Conservation (phyloP, 1,139 yeast species). For the Suhomyces anneliseae region DNA sequence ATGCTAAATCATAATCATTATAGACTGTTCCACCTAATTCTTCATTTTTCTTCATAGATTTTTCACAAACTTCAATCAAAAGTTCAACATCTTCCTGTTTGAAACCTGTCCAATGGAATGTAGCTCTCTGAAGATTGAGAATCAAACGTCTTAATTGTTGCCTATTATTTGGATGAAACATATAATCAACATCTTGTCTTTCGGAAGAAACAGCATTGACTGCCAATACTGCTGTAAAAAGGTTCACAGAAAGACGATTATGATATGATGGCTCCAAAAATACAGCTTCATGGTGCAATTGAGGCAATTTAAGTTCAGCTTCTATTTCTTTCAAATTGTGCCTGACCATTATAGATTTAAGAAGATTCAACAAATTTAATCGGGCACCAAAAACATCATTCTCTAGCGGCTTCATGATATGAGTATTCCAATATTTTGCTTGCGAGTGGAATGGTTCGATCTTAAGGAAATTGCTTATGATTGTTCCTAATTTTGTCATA, state of each 20-base stretch:
- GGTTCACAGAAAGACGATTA: slow-evolving; percentile 58
- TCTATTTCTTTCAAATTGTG: slow-evolving; percentile 56
- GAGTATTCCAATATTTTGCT: slow-evolving; percentile 47
- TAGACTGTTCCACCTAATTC: slow-evolving; percentile 27
- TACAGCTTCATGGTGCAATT: slow-evolving; percentile 56
- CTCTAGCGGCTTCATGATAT: slow-evolving; percentile 50
- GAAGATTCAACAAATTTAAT: slow-evolving; percentile 37
- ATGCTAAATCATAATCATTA: slow-evolving; percentile 32
- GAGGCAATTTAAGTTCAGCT: slow-evolving; percentile 57
- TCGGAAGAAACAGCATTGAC: slow-evolving; percentile 75
- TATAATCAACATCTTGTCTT: slow-evolving; percentile 63
- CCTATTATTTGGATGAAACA: slow-evolving; percentile 64
- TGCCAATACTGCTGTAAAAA: slow-evolving; percentile 66
- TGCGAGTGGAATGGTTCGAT: slow-evolving; percentile 59
- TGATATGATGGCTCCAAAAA: slow-evolving; percentile 61
- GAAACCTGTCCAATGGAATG: slow-evolving; percentile 77
- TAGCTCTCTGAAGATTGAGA: slow-evolving; percentile 61
- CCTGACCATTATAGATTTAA: slow-evolving; percentile 52
- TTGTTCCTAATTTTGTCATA: slow-evolving; percentile 50
- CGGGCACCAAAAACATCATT: slow-evolving; percentile 39
- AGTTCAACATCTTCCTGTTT: slow-evolving; percentile 55
- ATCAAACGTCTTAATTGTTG: slow-evolving; percentile 55
- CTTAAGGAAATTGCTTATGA: slow-evolving; percentile 54
- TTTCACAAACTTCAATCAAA: slow-evolving; percentile 48
- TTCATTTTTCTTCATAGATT: slow-evolving; percentile 40